Percentiles rank a stretch among this genome's conserved stretches.
Evolutionary conservation across 176 grass and related monocot species (phyloP).

Genomic region (Melocanna baccifera): DNA sequence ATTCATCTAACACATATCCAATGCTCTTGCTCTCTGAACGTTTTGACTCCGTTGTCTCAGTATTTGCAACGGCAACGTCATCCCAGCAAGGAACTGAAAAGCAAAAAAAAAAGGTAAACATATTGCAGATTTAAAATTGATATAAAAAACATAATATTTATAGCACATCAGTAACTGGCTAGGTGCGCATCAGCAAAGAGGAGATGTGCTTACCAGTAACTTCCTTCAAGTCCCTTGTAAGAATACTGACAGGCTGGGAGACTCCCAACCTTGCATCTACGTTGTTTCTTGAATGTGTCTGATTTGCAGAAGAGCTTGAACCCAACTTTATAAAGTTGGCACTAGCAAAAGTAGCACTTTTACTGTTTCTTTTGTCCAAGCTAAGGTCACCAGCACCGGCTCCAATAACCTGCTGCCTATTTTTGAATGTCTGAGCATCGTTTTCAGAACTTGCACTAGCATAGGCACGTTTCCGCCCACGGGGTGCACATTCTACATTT

Average conservation of each 20-base stretch:
- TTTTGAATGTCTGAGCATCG: neutral
- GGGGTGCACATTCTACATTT: slow-evolving; percentile 17
- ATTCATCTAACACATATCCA: slow-evolving; percentile 89
- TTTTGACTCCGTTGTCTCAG: neutral
- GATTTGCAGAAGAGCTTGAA: neutral
- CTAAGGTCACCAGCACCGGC: neutral
- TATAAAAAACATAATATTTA: neutral
- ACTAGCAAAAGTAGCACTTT: neutral
- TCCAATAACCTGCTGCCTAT: neutral
- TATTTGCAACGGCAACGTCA: slow-evolving; percentile 35
- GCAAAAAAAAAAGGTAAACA: neutral
- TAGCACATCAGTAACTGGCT: neutral
- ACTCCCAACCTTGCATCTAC: slow-evolving; percentile 17
- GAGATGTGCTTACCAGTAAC: slow-evolving; percentile 46
- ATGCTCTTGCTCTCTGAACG: slow-evolving; percentile 38
- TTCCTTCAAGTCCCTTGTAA: slow-evolving; percentile 51
- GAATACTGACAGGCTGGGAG: slow-evolving; percentile 35
- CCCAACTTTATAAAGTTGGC: neutral
- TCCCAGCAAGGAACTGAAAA: slow-evolving; percentile 80
- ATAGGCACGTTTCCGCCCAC: slow-evolving; percentile 16
- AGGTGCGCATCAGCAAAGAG: neutral
- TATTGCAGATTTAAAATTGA: slow-evolving; percentile 5
- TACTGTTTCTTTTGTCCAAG: neutral
- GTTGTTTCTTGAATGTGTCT: slow-evolving; percentile 6
- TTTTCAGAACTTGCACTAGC: slow-evolving; percentile 10